Evolutionary conservation across 2,329 filamentous ascomycete genomes (phyloP).

Genomic region (Diplodia seriata): DNA sequence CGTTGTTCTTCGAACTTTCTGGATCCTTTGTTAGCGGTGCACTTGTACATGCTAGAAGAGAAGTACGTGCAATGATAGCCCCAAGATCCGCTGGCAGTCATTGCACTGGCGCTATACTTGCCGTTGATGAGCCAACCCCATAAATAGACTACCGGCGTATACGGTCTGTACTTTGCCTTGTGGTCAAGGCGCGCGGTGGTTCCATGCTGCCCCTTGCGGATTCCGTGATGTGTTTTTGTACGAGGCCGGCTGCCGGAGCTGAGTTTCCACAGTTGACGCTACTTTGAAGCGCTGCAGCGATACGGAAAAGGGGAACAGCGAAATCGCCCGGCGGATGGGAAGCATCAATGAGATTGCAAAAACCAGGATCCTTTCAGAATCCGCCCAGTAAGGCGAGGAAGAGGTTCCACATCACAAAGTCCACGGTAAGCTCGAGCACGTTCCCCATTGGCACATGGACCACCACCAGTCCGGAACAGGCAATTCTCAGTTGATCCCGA

Average conservation of each 20-base stretch:
- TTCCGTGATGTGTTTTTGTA: background rate
- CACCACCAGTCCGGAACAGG: background rate
- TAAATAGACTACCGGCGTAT: background rate
- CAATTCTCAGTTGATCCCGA: background rate
- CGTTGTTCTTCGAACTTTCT: background rate
- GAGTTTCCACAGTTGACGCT: too few relatives aligned
- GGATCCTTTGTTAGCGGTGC: background rate
- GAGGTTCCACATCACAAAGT: background rate
- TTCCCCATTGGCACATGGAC: background rate
- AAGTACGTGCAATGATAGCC: background rate
- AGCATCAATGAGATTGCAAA: background rate
- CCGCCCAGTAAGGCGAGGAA: background rate
- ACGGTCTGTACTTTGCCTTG: background rate
- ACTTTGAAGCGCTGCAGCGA: background rate
- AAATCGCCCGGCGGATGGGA: background rate
- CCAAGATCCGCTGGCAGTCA: background rate
- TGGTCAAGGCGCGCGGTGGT: background rate
- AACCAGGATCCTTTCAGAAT: background rate
- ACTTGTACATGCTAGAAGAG: background rate
- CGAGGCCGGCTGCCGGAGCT: background rate
- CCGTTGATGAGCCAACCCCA: background rate
- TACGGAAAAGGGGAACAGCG: background rate
- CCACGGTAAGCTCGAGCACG: background rate
- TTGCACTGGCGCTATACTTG: background rate
- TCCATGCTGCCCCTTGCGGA: background rate